Percentiles rank a stretch among this genome's conserved stretches.
phyloP scores from a whole-genome alignment of 495 filamentous ascomycete species.

The Hapsidospora chrysogenum region DNA sequence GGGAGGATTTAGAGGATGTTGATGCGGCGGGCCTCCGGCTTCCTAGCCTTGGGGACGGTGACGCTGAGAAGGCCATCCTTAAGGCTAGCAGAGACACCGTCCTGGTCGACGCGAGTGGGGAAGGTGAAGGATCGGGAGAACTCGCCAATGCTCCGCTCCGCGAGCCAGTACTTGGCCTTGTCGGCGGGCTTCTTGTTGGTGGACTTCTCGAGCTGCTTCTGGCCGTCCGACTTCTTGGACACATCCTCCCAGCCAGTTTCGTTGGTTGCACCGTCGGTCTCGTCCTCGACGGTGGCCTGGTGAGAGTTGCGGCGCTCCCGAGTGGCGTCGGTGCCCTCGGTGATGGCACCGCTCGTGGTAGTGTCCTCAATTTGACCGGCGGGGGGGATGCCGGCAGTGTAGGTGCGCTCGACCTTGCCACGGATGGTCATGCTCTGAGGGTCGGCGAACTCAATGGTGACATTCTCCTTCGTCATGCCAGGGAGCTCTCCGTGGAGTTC shows the following conservation, averaged over 20 bases:
- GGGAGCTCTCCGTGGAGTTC: constrained; percentile 70
- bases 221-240: neutral
- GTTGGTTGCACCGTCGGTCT: constrained; percentile 5
- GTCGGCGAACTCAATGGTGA: constrained; percentile 67
- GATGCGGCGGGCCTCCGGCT: constrained; percentile 15
- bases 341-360: constrained; percentile 14
- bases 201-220: neutral
- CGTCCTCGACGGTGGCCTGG: constrained; percentile 53
- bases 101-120: constrained; percentile 55
- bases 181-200: constrained; percentile 14
- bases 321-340: constrained; percentile 17
- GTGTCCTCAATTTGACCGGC: constrained; percentile 16
- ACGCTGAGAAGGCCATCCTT: constrained; percentile 43
- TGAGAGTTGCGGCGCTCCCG: constrained; percentile 15
- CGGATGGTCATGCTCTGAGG: constrained; percentile 46
- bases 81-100: constrained; percentile 52
- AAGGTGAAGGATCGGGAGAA: constrained; percentile 73
- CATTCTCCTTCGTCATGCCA: constrained; percentile 51
- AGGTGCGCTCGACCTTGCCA: constrained; percentile 40
- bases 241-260: constrained; percentile 4
- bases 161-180: constrained; percentile 48
- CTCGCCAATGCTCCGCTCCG: constrained; percentile 63
- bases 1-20: constrained; percentile 1
- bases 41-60: constrained; percentile 61
- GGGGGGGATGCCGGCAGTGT: constrained; percentile 22